Base-by-base conservation (phyloP, 208 protist genomes). In the Novymonas esmeraldas region DNA sequence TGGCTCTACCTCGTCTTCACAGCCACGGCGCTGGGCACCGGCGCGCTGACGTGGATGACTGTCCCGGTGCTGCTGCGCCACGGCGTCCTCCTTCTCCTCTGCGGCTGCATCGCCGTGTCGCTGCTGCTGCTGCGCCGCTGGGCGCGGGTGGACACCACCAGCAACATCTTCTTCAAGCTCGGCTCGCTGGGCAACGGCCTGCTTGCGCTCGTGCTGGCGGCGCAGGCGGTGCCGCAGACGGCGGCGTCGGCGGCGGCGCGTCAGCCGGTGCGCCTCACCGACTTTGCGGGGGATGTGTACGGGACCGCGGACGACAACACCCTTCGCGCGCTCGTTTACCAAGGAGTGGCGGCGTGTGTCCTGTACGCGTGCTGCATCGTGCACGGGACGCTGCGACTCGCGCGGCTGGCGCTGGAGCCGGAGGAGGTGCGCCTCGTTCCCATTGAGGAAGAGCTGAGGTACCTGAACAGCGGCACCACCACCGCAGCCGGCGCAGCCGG, bases 361-460 rank as follows among this genome's bases (percentile, higher is more conserved):
- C 3, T 70, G n/a, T 59, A 79, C 33, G 26, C 77, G 1, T 42
- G 68, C 28, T 67, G 60, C 29, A 24, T 48, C 33, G 41, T 69
- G 33, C 73, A 79, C 50, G 70, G 71, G 5, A 28, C 69, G 9
- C 49, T 78, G n/a, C 76, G 81, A n/a, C 13, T 81, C 6, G 63
- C 41, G 5, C 67, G 64, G 1, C 24, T 82, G 44, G 68, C 38
- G 26, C 39, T 86, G 51, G 81, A 74, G 36, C 62, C 61, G 42
- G 81, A 86, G 58, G 77, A 81, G 63, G 49, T 76, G 28, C n/a
- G 44, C 10, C 45, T 86, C 14, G 54, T 77, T 1, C 44, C 60
- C 4, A 55, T 73, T 6, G 71, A 78, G 44, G 10, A 59, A 26
- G 74, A 85, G 57, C 57, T 69, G 13, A 60, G 26, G 24, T 49